Conservation (phyloP, 169 alveolate genomes). For the Perkinsus marinus region DNA sequence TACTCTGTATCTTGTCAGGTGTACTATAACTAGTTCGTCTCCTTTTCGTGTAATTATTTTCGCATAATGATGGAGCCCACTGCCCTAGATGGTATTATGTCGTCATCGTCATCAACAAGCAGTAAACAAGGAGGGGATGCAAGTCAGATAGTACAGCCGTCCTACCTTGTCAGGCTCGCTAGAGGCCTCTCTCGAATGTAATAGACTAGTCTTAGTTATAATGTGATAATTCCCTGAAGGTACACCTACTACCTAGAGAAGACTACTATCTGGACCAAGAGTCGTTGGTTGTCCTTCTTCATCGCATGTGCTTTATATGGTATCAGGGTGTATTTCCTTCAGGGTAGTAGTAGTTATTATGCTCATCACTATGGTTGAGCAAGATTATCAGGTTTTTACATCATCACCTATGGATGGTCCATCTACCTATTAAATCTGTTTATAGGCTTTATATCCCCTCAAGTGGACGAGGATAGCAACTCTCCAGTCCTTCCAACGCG, state of each 20-base stretch:
- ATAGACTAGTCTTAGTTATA: not conserved
- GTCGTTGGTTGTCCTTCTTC: conserved; percentile 16
- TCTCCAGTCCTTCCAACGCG: conserved; percentile 58
- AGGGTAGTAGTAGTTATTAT: conserved; percentile 7
- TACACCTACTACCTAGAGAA: conserved; percentile 13
- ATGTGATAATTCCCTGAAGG: not conserved
- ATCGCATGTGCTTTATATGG: conserved; percentile 2
- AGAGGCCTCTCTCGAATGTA: not conserved
- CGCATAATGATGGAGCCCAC: not conserved
- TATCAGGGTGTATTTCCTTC: conserved; percentile 20
- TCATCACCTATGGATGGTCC: conserved; percentile 61
- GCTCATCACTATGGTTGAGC: not conserved
- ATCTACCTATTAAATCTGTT: conserved; percentile 53
- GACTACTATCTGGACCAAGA: conserved; percentile 26
- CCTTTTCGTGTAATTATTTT: not conserved
- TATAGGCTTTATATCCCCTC: conserved; percentile 66
- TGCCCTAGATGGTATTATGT: not conserved
- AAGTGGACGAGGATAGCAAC: conserved; percentile 60
- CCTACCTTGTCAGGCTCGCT: not conserved
- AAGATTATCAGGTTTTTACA: conserved; percentile 42
- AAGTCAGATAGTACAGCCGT: not conserved
- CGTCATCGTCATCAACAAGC: not conserved
- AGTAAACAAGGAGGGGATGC: not conserved
- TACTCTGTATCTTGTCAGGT: not conserved
- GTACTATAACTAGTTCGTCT: not conserved